Evolutionary conservation across 2,329 filamentous ascomycete species (phyloP).

Genomic region (Cadophora sp.): DNA sequence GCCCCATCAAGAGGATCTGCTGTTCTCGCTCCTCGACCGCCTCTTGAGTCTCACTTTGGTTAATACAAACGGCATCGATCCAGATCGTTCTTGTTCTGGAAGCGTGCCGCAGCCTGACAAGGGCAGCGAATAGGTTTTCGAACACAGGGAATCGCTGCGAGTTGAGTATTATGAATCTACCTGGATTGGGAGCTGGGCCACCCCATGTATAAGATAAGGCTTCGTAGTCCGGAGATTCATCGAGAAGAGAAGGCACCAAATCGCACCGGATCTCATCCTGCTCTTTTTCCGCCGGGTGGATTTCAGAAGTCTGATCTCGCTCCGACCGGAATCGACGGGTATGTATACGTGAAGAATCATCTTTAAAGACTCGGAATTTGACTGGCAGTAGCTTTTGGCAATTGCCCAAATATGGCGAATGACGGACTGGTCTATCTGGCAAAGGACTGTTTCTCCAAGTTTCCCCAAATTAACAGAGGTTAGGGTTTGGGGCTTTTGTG

Average conservation of each 20-base stretch:
- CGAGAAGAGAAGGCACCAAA: background rate
- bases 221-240: background rate
- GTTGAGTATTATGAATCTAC: background rate
- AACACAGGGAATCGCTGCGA: background rate
- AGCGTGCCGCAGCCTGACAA: background rate
- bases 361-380: background rate
- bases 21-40: background rate
- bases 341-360: background rate
- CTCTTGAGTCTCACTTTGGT: background rate
- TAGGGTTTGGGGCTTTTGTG: too few relatives aligned
- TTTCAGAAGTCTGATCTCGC: background rate
- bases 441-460: too few relatives aligned
- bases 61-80: constrained; percentile 1
- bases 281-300: background rate
- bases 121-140: background rate
- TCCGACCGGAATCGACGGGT: background rate
- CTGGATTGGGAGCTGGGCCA: background rate
- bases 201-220: background rate
- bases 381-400: too few relatives aligned
- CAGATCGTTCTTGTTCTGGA: background rate
- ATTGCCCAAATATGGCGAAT: too few relatives aligned
- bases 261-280: background rate
- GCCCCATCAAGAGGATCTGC: background rate
- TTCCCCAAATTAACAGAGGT: too few relatives aligned
- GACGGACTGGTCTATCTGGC: too few relatives aligned